A percentile compares a stretch with the other conserved stretches of the same genome.
These are phyloP conservation scores for Umbelopsis sp. DNA, from an alignment of 192 early-diverging fungal species.

Conservation along the genomic window DNA sequence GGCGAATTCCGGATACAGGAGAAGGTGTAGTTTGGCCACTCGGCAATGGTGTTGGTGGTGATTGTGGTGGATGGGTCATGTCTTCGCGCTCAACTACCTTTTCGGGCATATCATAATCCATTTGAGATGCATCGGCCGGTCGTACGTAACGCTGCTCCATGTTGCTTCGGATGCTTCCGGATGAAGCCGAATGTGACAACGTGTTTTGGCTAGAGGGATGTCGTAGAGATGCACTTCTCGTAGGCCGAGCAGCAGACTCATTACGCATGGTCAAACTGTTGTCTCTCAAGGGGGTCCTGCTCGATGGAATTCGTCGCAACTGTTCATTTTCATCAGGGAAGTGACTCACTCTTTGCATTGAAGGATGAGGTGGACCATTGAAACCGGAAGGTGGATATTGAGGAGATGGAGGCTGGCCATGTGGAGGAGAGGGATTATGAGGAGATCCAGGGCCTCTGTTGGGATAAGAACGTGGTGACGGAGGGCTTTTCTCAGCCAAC, in stretches of 20 bases:
- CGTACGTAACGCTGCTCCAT: background rate
- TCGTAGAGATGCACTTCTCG: background rate
- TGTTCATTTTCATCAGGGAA: constrained; percentile 6
- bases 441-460: background rate
- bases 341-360: constrained; percentile 1
- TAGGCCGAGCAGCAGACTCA: background rate
- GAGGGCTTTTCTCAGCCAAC: background rate
- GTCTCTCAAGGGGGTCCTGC: background rate
- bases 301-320: constrained; percentile 7
- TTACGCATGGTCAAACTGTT: background rate
- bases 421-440: background rate
- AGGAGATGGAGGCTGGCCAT: constrained; percentile 13
- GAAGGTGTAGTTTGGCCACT: constrained; percentile 9
- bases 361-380: background rate
- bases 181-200: constrained; percentile 2
- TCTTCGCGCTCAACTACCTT: background rate
- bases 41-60: constrained; percentile 3
- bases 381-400: background rate
- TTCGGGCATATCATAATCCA: background rate
- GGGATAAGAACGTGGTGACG: constrained; percentile 3
- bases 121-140: background rate
- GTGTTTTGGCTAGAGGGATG: background rate
- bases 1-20: background rate
- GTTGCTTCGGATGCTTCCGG: constrained; percentile 1
- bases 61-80: background rate